Base-by-base conservation (phyloP, 495 filamentous ascomycete genomes). In the Hypoxylon intermedium region DNA sequence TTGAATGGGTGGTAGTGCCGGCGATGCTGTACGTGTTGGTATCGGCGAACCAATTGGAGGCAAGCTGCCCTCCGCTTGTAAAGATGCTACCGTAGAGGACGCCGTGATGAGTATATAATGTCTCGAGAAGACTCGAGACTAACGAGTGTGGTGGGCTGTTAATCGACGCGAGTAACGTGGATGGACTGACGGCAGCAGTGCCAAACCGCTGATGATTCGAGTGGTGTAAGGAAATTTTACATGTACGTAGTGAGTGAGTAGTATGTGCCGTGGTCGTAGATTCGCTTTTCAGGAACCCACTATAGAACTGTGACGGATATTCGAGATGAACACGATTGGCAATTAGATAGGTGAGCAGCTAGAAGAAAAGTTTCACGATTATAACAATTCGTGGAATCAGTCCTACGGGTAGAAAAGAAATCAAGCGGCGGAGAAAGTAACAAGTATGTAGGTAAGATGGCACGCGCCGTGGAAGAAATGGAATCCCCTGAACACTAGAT, bases 81-180 rank as follows among this genome's bases (percentile, higher is more conserved):
- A 46, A 23, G 40, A 44, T 42, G 55, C 62, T 18, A 65, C 33
- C 56, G 51, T 60, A 28, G 62, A 52, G 51, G 62, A 65, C 33
- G 62, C 62, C 62, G 62, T 65, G 62, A 15, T 65, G 62, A 45
- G 33, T 56, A 46, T 38, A 40, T 60, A 52, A 56, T 38, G 62
- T 52, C 56, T 51, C 62, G 56, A 65, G 57, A 65, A 44, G 51
- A 56, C 60, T 65, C 60, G 56, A 40, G 47, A 65, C 62, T 52
- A 56, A 52, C 44, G 19, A 56, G 42, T 26, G 50, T 43, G 34
- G 55, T 42, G 44, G 44, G 50, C 31, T 36, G 48, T 41, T 46
- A 50, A 26, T 59, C 40, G 53, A 31, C 23, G 31, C 18, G 41
- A 34, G 15, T 57, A 36, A 52, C 11, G 16, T 31, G 0, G 19